Base-by-base conservation (phyloP, 805 yeast genomes). In the Wickerhamiella musiphila region DNA sequence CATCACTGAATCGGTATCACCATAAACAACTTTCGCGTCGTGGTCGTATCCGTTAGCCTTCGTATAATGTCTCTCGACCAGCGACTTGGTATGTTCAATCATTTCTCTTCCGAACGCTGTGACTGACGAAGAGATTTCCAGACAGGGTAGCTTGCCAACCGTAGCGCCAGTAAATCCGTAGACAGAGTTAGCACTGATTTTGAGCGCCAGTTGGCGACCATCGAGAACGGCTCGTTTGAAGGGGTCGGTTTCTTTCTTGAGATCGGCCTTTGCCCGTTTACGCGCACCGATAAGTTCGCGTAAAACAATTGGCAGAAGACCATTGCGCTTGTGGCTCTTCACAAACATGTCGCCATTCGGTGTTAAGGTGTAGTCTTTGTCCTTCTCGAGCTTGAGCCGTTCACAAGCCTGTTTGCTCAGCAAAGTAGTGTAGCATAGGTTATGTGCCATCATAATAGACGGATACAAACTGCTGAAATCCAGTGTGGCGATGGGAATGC, bases 161-260 rank as follows among this genome's bases (percentile, higher is more conserved):
- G 96, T 90, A 2, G 99, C 99, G 55, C 99, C 99, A 1, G 99
- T 90, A 56, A 90, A 92, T 29, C 99, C 99, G 53, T 90, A 90
- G 4, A 90, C 99, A 2, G 98, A 92, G 53, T 90, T 90, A 1
- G 99, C 99, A 9, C 95, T 83, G 31, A 90, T 81, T 49, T 90
- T 90, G 51, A 90, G 62, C 0, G 99, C 99, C 46, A 90, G 62
- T 56, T 90, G 99, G 53, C 98, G 70, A 63, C 99, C 99, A 52
- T 90, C 92, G 30, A 92, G 65, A 21, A 90, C 96, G 48, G 83
- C 93, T 44, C 79, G 68, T 50, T 70, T 83, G 59, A 90, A 92
- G 0, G 96, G 94, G 54, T 90, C 98, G 0, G 77, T 78, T 52
- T 92, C 99, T 34, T 73, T 78, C 51, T 81, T 84, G 52, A 90